Conservation (phyloP, 106 monocot species). For the Apostasia ramifera region DNA sequence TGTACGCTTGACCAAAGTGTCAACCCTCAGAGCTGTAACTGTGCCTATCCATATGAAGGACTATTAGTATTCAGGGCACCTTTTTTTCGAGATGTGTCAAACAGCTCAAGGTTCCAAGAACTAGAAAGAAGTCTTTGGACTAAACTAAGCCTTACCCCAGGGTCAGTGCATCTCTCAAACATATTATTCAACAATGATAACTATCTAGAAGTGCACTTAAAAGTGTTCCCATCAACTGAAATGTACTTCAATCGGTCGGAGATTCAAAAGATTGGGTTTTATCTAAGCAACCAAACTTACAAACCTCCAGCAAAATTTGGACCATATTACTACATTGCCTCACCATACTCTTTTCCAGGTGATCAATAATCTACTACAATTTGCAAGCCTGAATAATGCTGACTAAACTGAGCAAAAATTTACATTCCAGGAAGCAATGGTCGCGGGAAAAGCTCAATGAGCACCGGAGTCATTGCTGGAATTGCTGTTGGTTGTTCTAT, state of each 20-base stretch:
- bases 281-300: slow-evolving; percentile 57
- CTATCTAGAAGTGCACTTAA: slow-evolving; percentile 39
- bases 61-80: slow-evolving; percentile 53
- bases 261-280: slow-evolving; percentile 40
- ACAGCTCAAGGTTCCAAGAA: slow-evolving; percentile 26
- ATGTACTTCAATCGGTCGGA: slow-evolving; percentile 39
- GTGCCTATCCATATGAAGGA: slow-evolving; percentile 60
- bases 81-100: slow-evolving; percentile 36
- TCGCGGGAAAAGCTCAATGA: slow-evolving; percentile 20
- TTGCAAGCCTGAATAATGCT: no score
- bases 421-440: slow-evolving; percentile 18
- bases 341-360: slow-evolving; percentile 42
- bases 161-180: slow-evolving; percentile 33
- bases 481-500: slow-evolving; percentile 39
- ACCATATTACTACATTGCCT: slow-evolving; percentile 52
- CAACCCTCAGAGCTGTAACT: slow-evolving; percentile 43
- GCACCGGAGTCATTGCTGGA: slow-evolving; percentile 36
- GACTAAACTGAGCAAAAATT: no score
- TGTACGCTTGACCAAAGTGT: slow-evolving; percentile 40
- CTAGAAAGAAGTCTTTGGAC: slow-evolving; percentile 39
- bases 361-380: not conserved
- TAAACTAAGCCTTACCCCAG: slow-evolving; percentile 23
- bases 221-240: slow-evolving; percentile 45
- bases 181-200: slow-evolving; percentile 30
- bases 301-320: slow-evolving; percentile 57